A percentile compares a stretch with the other conserved stretches of the same genome.
These are phyloP conservation scores for Malus domestica DNA, from an alignment of 306 rosid genomes.

Conservation along the genomic window ASM211411v1 NC_041805.1:32502001-32502500, in stretches of 20 bases:
- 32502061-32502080: not conserved
- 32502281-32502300: conserved; percentile 30
- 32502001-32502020: not conserved
- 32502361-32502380: not conserved
- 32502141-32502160: not conserved
- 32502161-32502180: not conserved
- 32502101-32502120: not conserved
- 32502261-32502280: conserved; percentile 4
- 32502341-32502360: conserved; percentile 21
- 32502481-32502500: conserved; percentile 68
- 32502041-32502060: not conserved
- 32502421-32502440: conserved; percentile 89
- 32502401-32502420: conserved; percentile 86
- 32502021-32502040: not conserved
- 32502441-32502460: conserved; percentile 77
- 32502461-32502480: conserved; percentile 88
- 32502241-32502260: not conserved
- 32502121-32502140: not conserved
- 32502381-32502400: conserved; percentile 53
- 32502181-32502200: not conserved
- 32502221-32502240: not conserved
- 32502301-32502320: conserved; percentile 17
- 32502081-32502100: not conserved
- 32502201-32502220: not conserved
- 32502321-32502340: conserved; percentile 29